These are phyloP conservation scores for Dipsacomyces acuminosporus DNA, from an alignment of 371 early-diverging fungal genomes.

Conservation along the genomic window DNA sequence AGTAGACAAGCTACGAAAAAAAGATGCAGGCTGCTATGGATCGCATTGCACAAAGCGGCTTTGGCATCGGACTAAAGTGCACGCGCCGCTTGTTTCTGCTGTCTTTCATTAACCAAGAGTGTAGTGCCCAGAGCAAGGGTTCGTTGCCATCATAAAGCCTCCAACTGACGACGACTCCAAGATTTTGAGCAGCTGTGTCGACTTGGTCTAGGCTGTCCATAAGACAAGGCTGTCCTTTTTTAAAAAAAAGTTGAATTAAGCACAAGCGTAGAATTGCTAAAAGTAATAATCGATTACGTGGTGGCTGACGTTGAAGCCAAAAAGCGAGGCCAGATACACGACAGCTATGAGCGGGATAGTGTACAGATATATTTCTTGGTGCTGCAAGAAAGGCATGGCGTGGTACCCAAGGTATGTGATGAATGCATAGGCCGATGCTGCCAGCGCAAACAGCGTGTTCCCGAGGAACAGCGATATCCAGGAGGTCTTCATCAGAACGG, in stretches of 20 bases:
- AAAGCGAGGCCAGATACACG: constrained; percentile 69
- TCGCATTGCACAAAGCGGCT: no score
- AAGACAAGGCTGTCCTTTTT: no score
- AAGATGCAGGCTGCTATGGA: no score
- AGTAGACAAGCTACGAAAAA: no score
- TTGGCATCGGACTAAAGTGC: no score
- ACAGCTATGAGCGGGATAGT: constrained; percentile 67
- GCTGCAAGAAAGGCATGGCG: constrained; percentile 86
- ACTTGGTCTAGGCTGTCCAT: no score
- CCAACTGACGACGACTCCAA: constrained; percentile 13
- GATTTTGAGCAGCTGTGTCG: constrained; percentile 18
- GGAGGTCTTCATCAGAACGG: constrained; percentile 60
- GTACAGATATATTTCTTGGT: constrained; percentile 80
- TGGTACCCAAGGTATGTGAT: constrained; percentile 78
- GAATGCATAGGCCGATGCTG: constrained; percentile 70
- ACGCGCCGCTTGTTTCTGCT: no score
- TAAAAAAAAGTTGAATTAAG: neutral
- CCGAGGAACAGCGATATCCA: constrained; percentile 78
- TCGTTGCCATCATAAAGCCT: constrained; percentile 31
- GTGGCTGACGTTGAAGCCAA: constrained; percentile 75
- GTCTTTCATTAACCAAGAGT: no score
- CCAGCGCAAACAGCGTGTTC: constrained; percentile 76
- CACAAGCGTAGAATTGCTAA: neutral
- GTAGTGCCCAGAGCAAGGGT: constrained; percentile 15
- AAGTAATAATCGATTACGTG: constrained; percentile 68